Evolutionary conservation across 139 green algal species (phyloP).

Genomic region (Choricystis sp.): DNA sequence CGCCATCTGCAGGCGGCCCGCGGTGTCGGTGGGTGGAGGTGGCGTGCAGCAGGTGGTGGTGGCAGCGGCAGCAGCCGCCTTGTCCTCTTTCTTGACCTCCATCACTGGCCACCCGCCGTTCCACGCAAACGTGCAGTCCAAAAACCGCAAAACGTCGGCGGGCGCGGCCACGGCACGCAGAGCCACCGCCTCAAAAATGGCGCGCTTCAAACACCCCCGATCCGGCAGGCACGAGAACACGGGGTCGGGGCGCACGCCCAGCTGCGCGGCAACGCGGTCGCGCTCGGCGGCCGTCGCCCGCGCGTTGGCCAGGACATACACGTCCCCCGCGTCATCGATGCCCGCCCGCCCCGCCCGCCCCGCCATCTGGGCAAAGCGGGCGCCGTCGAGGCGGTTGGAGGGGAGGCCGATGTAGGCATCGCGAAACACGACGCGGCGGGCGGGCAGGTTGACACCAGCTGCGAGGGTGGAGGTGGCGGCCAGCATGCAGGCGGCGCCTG

Average conservation of each 20-base stretch:
- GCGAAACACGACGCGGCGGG: conserved; percentile 68
- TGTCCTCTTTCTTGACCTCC: no score
- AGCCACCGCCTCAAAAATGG: not conserved
- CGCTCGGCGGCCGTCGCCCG: not conserved
- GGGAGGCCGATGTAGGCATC: conserved; percentile 21
- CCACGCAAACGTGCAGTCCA: not conserved
- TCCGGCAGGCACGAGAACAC: not conserved
- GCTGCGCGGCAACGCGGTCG: not conserved
- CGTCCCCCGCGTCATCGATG: conserved; percentile 5
- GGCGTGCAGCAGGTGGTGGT: no score
- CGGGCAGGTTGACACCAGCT: conserved; percentile 77
- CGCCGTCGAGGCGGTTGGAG: conserved; percentile 26
- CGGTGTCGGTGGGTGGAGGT: no score
- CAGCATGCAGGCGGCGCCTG: conserved; percentile 66
- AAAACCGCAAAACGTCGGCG: not conserved
- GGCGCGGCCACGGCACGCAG: not conserved
- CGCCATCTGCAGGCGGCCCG: not conserved
- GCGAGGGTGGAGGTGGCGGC: conserved; percentile 85
- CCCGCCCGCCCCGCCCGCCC: conserved; percentile 8
- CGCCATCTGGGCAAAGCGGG: conserved; percentile 18
- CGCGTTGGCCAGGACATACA: not conserved
- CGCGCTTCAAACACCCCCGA: not conserved
- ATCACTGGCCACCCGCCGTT: no score
- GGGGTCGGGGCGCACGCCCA: not conserved
- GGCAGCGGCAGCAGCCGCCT: no score